phyloP scores from a whole-genome alignment of 441 rosid genomes.

The Adansonia madagascariensis region DNA sequence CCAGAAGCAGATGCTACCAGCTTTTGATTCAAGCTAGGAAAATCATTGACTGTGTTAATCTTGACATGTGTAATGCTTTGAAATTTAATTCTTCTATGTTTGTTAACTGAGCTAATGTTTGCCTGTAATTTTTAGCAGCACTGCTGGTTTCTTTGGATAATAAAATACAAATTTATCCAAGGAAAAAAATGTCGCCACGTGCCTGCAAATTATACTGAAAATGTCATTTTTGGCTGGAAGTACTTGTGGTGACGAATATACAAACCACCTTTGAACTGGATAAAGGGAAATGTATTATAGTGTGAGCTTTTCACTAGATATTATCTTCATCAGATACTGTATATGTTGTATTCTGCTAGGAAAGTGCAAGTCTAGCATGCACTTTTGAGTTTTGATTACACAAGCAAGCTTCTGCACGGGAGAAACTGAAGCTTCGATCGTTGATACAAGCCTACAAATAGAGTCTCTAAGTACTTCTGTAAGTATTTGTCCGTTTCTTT shows the following conservation, averaged over 20 bases:
- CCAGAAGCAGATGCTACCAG: too few species aligned
- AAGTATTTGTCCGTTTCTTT: slow-evolving; percentile 1
- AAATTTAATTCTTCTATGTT: too few species aligned
- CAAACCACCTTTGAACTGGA: neutral
- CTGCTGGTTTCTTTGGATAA: too few species aligned
- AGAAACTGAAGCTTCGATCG: slow-evolving; percentile 4
- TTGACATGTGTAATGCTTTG: too few species aligned
- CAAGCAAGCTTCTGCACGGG: neutral
- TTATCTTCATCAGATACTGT: neutral
- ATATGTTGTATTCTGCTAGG: neutral
- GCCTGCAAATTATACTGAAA: neutral
- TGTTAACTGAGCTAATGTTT: too few species aligned
- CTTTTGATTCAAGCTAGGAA: too few species aligned
- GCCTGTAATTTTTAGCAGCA: too few species aligned
- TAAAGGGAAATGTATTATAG: neutral
- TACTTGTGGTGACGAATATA: slow-evolving; percentile 1
- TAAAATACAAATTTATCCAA: too few species aligned
- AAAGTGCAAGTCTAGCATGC: neutral
- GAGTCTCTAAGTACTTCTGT: neutral
- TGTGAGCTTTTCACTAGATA: neutral
- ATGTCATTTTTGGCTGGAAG: neutral
- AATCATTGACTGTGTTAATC: too few species aligned
- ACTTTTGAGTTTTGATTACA: neutral
- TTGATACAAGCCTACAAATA: neutral
- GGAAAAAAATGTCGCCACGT: too few species aligned